Evolutionary conservation across 345 rosid species (phyloP).

Genomic region (Sonneratia alba): DNA sequence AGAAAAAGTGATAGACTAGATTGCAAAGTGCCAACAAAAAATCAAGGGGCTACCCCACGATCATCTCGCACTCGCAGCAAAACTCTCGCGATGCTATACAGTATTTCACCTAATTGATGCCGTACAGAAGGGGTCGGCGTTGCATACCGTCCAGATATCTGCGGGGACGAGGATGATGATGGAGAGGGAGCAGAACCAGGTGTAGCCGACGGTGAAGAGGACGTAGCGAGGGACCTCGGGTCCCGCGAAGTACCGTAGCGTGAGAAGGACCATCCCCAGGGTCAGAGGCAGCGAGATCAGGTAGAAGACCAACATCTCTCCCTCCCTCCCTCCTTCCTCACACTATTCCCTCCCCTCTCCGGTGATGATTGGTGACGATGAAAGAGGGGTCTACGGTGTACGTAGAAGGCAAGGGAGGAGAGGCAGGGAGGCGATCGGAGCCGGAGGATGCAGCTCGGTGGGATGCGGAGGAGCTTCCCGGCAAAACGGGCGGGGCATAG

Average conservation of each 20-base stretch:
- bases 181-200: slow-evolving; percentile 97
- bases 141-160: slow-evolving; percentile 80
- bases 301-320: slow-evolving; percentile 94
- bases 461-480: not conserved
- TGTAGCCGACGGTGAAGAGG: slow-evolving; percentile 82
- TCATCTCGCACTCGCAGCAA: not conserved
- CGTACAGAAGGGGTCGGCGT: not conserved
- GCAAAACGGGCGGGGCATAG: not conserved
- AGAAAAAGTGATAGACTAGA: not conserved
- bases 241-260: slow-evolving; percentile 82
- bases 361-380: not conserved
- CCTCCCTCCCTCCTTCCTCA: not conserved
- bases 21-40: not conserved
- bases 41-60: not conserved
- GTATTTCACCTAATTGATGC: not conserved
- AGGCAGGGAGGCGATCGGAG: slow-evolving; percentile 5
- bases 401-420: not conserved
- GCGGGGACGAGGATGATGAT: slow-evolving; percentile 97
- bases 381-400: not conserved
- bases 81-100: not conserved
- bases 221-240: slow-evolving; percentile 94
- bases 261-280: slow-evolving; percentile 76
- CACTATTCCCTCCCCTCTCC: not conserved
- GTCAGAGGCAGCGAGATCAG: slow-evolving; percentile 95
- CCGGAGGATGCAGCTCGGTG: not conserved